A percentile compares a stretch with the other conserved stretches of the same genome.
Evolutionary conservation across 805 yeast genomes (phyloP).

Genomic region (Candida verbasci): DNA sequence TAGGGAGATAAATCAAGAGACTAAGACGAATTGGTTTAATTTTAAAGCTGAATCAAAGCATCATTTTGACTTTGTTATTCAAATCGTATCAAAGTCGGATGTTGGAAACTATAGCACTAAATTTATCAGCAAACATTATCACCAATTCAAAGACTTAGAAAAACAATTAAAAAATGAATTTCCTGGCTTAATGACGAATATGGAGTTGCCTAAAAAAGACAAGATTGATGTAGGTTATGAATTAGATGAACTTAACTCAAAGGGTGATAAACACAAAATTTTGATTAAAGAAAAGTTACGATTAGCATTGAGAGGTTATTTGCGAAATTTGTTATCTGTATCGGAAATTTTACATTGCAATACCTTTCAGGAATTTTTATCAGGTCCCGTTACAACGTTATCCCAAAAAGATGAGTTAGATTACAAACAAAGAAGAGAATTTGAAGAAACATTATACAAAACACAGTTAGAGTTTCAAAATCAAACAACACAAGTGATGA

Average conservation of each 20-base stretch:
- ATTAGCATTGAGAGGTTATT: conserved; percentile 70
- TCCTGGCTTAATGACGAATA: conserved; percentile 58
- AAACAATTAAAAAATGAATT: conserved; percentile 46
- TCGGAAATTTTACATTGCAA: conserved; percentile 53
- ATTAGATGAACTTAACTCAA: neutral
- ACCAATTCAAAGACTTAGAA: conserved; percentile 62
- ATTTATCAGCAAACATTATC: conserved; percentile 59
- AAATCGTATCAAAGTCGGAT: conserved; percentile 22
- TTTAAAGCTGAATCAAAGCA: conserved; percentile 11
- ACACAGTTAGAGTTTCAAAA: conserved; percentile 72
- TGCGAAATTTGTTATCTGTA: conserved; percentile 48
- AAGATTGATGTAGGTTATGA: conserved; percentile 29
- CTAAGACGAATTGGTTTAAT: neutral
- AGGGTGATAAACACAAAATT: neutral
- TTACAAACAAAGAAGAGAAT: conserved; percentile 49
- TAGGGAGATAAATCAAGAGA: conserved; percentile 16
- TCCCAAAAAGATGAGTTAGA: conserved; percentile 48
- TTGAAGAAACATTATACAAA: conserved; percentile 54
- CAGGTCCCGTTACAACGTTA: conserved; percentile 28
- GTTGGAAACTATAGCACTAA: conserved; percentile 19
- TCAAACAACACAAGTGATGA: conserved; percentile 56
- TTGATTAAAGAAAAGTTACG: conserved; percentile 73
- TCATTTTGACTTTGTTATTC: conserved; percentile 47
- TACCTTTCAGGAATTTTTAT: conserved; percentile 51
- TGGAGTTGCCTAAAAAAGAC: conserved; percentile 59